Percentiles rank a stretch among this genome's conserved stretches.
phyloP scores from a whole-genome alignment of 306 rosid species.

The Fragaria vesca region DNA sequence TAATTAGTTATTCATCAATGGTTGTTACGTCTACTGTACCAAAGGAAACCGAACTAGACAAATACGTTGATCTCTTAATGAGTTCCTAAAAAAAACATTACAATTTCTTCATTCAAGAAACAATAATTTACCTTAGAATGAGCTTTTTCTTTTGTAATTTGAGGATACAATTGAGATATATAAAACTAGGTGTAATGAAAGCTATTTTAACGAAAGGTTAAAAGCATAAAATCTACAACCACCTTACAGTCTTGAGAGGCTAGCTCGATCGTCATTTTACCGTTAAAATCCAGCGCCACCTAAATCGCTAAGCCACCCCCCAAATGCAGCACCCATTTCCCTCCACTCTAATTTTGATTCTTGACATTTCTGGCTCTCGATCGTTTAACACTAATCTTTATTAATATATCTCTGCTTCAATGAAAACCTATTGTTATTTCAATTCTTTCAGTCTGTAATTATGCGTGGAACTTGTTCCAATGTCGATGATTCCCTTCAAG shows the following conservation, averaged over 20 bases:
- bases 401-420: neutral
- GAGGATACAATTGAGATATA: neutral
- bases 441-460: neutral
- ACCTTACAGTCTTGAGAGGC: slow-evolving; percentile 12
- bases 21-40: too few species aligned
- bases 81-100: too few species aligned
- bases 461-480: slow-evolving; percentile 10
- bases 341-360: slow-evolving; percentile 11
- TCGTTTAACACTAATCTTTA: neutral
- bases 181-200: neutral
- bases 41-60: too few species aligned
- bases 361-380: slow-evolving; percentile 4
- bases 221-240: neutral
- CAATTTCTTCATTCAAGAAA: neutral
- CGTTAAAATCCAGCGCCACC: slow-evolving; percentile 10
- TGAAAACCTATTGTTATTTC: neutral
- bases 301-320: slow-evolving; percentile 17
- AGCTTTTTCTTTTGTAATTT: too few species aligned
- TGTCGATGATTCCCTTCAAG: neutral
- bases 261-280: neutral
- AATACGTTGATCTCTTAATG: too few species aligned
- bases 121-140: too few species aligned
- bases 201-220: neutral
- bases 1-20: too few species aligned
- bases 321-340: neutral